Base-by-base conservation (phyloP, 768 basidiomycete species). In the Leccinum truebloodii region DNA sequence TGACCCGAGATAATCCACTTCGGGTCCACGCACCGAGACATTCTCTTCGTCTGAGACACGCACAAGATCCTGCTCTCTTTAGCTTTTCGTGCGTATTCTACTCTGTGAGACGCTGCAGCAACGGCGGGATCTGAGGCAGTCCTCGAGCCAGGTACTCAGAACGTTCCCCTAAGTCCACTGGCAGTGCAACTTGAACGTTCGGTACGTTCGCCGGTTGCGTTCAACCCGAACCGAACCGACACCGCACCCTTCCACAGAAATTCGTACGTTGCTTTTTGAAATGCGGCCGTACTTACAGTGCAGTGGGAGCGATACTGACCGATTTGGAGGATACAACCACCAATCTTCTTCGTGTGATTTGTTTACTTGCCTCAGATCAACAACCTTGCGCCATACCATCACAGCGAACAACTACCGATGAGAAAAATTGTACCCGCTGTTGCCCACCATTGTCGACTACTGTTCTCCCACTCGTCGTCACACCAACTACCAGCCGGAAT, bases 11-110 rank as follows among this genome's bases (percentile, higher is more conserved):
- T 35, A 14, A 10, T n/a, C 41, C 53, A 3, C 58, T 50, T 55
- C 24, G 49, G 51, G 37, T 18, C 16, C 7, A 20, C 12, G 32
- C 44, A 52, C 22, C 24, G 52, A 52, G 22, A 58, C 62, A 49
- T 22, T 3, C 4, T 32, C n/a, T 35, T 58, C 13, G 6, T 54
- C 57, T 32, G 60, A 63, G 62, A 63, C 62, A 63, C 32, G 12
- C 7, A 28, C 26, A 30, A 59, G 30, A 18, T 20, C 22, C 20
- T 24, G 3, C 14, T 54, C 24, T 10, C 32, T 32, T 26, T 8
- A n/a, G 7, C 14, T 39, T 24, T 24, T n/a, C 2, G 18, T 52
- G n/a, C 8, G 16, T 34, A 32, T 34, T 14, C 16, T 26, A 24
- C 52, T 52, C 14, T 28, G 6, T 34, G 32, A 14, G 5, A 6